Evolutionary conservation across 257 asterid genomes (phyloP).

Genomic region (Solanum medicagineum): DNA sequence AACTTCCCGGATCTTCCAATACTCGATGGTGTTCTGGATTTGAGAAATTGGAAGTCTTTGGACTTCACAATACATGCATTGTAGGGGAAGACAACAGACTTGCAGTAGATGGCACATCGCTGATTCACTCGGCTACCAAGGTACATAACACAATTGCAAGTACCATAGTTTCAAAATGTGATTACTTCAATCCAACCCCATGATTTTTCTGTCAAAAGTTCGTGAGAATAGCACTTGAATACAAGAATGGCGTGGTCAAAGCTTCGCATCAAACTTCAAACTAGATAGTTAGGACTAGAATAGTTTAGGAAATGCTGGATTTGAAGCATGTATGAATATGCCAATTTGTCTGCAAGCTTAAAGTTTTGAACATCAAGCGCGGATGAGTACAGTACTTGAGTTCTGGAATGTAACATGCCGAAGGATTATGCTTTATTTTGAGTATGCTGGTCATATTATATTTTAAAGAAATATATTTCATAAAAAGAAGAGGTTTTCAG

Average conservation of each 20-base stretch:
- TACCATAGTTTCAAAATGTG: background rate
- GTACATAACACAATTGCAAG: background rate
- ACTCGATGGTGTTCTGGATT: background rate
- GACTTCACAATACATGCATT: background rate
- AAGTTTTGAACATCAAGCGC: background rate
- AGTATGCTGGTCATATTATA: background rate
- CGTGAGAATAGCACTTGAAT: background rate
- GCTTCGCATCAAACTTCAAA: background rate
- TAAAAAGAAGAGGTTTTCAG: background rate
- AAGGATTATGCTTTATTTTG: background rate
- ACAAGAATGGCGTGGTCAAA: background rate
- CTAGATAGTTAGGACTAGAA: background rate
- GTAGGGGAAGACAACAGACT: background rate
- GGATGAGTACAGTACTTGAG: background rate
- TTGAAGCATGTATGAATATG: background rate
- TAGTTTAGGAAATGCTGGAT: background rate
- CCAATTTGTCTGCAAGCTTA: background rate
- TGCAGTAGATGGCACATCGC: background rate
- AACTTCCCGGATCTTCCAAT: background rate
- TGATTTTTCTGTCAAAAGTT: background rate
- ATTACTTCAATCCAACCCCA: background rate
- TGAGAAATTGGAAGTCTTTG: background rate
- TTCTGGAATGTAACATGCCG: background rate
- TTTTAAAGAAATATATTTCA: background rate
- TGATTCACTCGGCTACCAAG: background rate